Percentiles rank a stretch among this genome's conserved stretches.
These are phyloP conservation scores for Fraxinus albicans DNA, from an alignment of 305 asterid genomes.

Conservation along the genomic window DNA sequence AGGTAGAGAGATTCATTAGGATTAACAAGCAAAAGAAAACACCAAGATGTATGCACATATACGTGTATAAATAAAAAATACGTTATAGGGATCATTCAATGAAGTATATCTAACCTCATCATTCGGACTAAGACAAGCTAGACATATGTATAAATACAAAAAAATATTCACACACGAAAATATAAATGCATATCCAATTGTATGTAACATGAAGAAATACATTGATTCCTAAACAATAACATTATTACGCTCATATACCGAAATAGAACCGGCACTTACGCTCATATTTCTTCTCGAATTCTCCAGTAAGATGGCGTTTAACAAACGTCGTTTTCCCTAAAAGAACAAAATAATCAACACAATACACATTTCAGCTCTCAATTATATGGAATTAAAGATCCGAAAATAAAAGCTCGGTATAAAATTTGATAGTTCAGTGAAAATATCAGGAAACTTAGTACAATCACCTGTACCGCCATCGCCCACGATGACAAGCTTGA, in stretches of 20 bases:
- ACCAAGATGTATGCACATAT: neutral
- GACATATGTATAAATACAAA: neutral
- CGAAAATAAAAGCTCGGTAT: neutral
- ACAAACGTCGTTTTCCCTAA: neutral
- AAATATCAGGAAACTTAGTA: neutral
- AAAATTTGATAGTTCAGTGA: neutral
- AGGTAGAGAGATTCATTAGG: neutral
- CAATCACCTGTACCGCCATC: neutral
- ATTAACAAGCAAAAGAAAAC: neutral
- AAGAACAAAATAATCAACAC: neutral
- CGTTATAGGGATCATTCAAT: neutral
- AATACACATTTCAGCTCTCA: neutral
- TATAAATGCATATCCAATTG: neutral
- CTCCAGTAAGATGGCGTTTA: neutral
- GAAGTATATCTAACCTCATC: neutral
- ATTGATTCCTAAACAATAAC: neutral
- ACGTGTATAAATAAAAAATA: neutral
- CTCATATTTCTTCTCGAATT: neutral
- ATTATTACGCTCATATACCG: neutral
- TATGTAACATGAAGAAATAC: neutral
- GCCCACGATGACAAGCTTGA: neutral
- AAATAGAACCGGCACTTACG: neutral
- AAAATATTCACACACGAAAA: neutral
- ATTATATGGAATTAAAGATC: neutral
- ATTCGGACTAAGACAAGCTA: neutral